Evolutionary conservation across 305 asterid species (phyloP), one percentile per base, ranked within the genome.

Genomic region (Solanum chacoense): DNA sequence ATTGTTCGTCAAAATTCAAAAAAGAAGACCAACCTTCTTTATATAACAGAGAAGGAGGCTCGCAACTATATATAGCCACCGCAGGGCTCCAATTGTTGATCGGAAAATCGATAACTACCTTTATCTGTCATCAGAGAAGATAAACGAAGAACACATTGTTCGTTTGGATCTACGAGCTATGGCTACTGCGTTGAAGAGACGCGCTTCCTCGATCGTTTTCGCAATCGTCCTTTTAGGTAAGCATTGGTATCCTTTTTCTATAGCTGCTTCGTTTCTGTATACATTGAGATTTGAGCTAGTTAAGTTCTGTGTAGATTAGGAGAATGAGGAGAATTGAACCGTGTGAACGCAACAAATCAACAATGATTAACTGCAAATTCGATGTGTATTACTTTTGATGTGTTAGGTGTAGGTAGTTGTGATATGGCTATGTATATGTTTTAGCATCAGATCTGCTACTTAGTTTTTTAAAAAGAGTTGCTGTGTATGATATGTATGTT

Each of bases 141-240:
- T 42, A 45, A 50, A 29, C 42, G 31, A 86, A 50, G 67, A 86
- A 28, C 12, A 86, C 2, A 69, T 35, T 45, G 36, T 45, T 28
- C 37, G n/a, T 8, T 26, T 45, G 37, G 83, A 86, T 71, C 71
- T 45, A 20, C 63, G 69, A 86, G 92, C 91, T 37, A 94, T 95
- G 98, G 95, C 94, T 91, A 93, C 87, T 91, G 94, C 96, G 89
- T 92, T 92, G 95, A 87, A 63, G 87, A 90, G 91, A 45, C 93
- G 94, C 91, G 90, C 93, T 12, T 93, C 96, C 65, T 89, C 90
- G 29, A 69, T 91, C 86, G 90, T 94, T 26, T 88, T 93, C 77
- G 94, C 89, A 67, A 88, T 94, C 91, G 89, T 95, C 6, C 67
- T 94, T 16, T 81, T 93, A 79, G 98, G 98, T 94, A 59, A 93